Conservation (phyloP, 345 rosid species). For the Rhodomyrtus tomentosa region DNA sequence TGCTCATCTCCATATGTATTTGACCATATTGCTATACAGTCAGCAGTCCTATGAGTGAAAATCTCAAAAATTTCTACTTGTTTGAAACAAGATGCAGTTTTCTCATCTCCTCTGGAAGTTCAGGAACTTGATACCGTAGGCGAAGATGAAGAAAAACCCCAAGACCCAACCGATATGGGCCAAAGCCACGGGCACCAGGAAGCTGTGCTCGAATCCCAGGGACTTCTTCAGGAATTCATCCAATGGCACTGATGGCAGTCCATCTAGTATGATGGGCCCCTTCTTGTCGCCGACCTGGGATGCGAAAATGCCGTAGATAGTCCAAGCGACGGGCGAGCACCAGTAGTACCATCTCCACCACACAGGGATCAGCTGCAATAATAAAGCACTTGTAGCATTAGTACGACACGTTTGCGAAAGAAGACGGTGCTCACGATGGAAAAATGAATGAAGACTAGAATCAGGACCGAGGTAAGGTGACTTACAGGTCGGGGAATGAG, state of each 20-base stretch:
- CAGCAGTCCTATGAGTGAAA: background rate
- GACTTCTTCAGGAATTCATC: background rate
- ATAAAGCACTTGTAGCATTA: background rate
- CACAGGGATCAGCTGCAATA: conserved; percentile 10
- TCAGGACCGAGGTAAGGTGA: background rate
- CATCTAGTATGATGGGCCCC: background rate
- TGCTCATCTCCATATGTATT: background rate
- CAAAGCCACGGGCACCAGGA: conserved; percentile 3
- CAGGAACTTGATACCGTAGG: conserved; percentile 8
- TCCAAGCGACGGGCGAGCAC: conserved; percentile 15
- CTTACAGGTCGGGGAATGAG: conserved; percentile 16
- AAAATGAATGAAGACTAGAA: background rate
- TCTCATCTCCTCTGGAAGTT: conserved; percentile 16
- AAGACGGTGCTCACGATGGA: background rate
- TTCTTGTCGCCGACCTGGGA: conserved; percentile 5
- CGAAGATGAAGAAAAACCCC: conserved; percentile 8
- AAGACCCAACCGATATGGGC: conserved; percentile 11
- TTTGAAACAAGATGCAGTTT: background rate
- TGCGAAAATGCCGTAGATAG: conserved; percentile 8
- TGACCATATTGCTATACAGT: background rate
- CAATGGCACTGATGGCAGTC: background rate
- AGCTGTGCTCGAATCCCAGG: conserved; percentile 8
- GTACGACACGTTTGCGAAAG: background rate
- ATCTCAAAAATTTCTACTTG: background rate
- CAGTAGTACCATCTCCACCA: conserved; percentile 25